Base-by-base conservation (phyloP, 129 eudicot species). In the Cynara cardunculus region DNA sequence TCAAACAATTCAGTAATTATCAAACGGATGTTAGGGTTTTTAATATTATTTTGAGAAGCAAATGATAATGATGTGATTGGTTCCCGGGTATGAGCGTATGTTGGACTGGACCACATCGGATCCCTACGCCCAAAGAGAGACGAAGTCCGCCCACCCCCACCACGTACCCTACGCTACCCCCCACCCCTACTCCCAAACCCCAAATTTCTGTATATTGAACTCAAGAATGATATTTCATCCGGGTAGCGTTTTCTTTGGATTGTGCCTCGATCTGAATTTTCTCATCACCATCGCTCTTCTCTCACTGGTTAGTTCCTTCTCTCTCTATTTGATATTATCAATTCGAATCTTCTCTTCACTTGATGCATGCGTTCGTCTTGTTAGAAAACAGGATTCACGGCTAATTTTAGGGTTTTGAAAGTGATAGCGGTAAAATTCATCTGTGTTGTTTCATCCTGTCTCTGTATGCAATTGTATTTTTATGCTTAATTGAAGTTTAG, bases 41-140 rank as follows among this genome's bases (percentile, higher is more conserved):
- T 37, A 37, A 37, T 37, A 37, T 37, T 8, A 37, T 37, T 41
- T 41, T 8, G 4, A 41, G 53, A 41, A 41, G 16, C 13, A 41
- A 10, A 12, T 3, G n/a, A 4, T n/a, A n/a, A 78, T 59, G 79
- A 62, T 77, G 72, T 67, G 79, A 37, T 78, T 67, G 64, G 72
- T 39, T 61, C 28, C 28, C 10, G 26, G 59, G 34, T 31, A 64
- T 25, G 30, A 32, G 78, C 72, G 11, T 66, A 62, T 73, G 44
- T 44, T 73, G 71, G 79, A 80, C 78, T 31, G 72, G 72, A 71
- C 82, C 82, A 67, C 75, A 49, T 46, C 69, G 77, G 77, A 79
- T 79, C 76, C 77, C 71, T 64, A 41, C 62, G 37, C 71, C 84
- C 79, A 22, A 73, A 81, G 21, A 27, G 49, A 73, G 84, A 81